Evolutionary conservation across 208 protist genomes (phyloP), one percentile per base, ranked within the genome.

Genomic region (Porcisia deanei): DNA sequence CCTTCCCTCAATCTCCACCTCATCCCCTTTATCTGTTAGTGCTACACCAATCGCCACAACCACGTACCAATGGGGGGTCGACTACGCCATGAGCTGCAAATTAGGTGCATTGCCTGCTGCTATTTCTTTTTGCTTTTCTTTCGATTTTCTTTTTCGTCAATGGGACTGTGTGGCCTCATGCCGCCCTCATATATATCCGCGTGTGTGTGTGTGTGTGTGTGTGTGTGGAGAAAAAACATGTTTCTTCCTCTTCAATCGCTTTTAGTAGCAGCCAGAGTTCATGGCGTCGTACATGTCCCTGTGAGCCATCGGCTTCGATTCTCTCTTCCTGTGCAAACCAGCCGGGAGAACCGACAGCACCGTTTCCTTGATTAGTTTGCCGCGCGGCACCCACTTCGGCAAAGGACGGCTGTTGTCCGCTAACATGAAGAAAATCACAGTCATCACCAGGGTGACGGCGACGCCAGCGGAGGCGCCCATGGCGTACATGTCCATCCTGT

Each of bases 221-320:
- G 30, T 30, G 30, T 30, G 30, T 30, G 30, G 30, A 30, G 30
- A 30, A 30, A 30, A 30, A 30, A 30, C 30, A 30, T 30, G 30
- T 30, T 30, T 60, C 49, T 7, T 16, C 12, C n/a, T 57, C 54
- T 22, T 30, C 18, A 5, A 12, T 52, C 10, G 47, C 47, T 52
- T 52, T 12, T 52, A 52, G 47, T 60, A 22, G 9, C 57, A 25
- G 22, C 57, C 91, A 4, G 91, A 95, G 59, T 82, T 90, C 89
- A 95, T 95, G 58, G 91, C 91, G 60, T 93, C 91, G 82, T 95
- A 95, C 91, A 95, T 92, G 66, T 93, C 89, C 73, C 83, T 90
- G 76, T 95, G 91, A 18, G 84, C 79, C 16, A 88, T 69, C 2
- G 34, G 82, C 76, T 92, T 93, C 73, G 30, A 45, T 80, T 91